These are phyloP conservation scores for Mycena haematopus DNA, from an alignment of 768 basidiomycete genomes.

Conservation along the genomic window DNA sequence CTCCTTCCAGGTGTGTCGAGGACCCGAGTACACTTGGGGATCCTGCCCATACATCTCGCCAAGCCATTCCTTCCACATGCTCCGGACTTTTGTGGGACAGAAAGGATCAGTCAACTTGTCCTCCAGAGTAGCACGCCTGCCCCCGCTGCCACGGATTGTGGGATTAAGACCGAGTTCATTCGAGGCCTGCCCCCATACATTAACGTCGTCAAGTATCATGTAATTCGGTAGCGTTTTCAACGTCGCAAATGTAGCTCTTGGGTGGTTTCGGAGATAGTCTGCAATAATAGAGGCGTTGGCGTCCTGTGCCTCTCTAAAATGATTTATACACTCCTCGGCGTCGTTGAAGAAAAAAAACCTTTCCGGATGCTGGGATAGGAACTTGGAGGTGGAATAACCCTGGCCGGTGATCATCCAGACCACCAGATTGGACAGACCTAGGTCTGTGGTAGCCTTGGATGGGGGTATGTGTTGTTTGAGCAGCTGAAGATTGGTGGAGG, in stretches of 20 bases:
- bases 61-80: neutral
- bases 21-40: neutral
- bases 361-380: neutral
- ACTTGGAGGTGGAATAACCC: neutral
- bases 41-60: neutral
- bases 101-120: neutral
- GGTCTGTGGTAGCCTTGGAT: neutral
- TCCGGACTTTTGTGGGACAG: neutral
- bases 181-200: neutral
- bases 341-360: neutral
- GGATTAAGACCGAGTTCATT: neutral
- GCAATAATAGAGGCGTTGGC: neutral
- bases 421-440: neutral
- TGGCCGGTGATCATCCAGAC: neutral
- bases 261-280: neutral
- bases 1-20: neutral
- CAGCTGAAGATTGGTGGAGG: neutral
- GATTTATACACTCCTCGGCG: neutral
- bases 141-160: neutral
- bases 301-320: neutral
- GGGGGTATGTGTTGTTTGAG: neutral
- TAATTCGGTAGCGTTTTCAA: neutral
- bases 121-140: neutral
- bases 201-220: neutral
- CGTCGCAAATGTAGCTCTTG: neutral